Evolutionary conservation across 2,329 filamentous ascomycete genomes (phyloP).

Genomic region (Venturia aucupariae): DNA sequence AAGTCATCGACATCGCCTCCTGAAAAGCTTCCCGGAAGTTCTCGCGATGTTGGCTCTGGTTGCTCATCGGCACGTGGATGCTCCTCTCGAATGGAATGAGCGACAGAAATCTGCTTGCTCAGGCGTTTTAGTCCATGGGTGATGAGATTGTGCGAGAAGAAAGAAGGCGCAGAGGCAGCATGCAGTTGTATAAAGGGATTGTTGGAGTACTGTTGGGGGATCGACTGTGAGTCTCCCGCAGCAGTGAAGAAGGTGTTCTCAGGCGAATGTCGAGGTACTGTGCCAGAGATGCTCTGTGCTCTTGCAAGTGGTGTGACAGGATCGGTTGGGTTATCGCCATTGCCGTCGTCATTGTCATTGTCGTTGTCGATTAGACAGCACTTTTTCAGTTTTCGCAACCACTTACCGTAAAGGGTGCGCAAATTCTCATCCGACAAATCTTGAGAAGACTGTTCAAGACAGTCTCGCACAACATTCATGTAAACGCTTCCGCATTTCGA

Average conservation of each 20-base stretch:
- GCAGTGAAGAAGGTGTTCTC: constrained; percentile 7
- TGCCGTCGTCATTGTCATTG: constrained; percentile 15
- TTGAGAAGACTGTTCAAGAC: constrained; percentile 37
- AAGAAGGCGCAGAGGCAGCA: not conserved
- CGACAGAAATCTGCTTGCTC: not conserved
- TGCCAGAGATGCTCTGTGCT: constrained; percentile 9
- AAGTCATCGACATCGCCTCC: constrained; percentile 4
- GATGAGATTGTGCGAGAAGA: constrained; percentile 4
- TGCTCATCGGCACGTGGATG: not conserved
- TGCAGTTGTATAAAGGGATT: constrained; percentile 10
- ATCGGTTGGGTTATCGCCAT: not conserved
- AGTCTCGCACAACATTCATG: constrained; percentile 64
- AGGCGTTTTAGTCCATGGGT: not conserved
- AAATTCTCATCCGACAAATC: constrained; percentile 6
- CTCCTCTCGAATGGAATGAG: constrained; percentile 12
- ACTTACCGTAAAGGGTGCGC: constrained; percentile 1
- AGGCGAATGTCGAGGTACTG: not conserved
- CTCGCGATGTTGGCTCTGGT: not conserved
- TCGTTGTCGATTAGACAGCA: constrained; percentile 16
- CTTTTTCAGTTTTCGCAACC: constrained; percentile 17
- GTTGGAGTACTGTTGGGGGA: not conserved
- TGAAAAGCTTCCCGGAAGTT: not conserved
- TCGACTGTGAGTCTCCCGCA: not conserved
- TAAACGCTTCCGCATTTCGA: constrained; percentile 65
- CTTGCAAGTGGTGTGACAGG: not conserved